A percentile compares a stretch with the other conserved stretches of the same genome.
phyloP scores from a whole-genome alignment of 371 early-diverging fungal genomes.

The Mortierella sp. region DNA sequence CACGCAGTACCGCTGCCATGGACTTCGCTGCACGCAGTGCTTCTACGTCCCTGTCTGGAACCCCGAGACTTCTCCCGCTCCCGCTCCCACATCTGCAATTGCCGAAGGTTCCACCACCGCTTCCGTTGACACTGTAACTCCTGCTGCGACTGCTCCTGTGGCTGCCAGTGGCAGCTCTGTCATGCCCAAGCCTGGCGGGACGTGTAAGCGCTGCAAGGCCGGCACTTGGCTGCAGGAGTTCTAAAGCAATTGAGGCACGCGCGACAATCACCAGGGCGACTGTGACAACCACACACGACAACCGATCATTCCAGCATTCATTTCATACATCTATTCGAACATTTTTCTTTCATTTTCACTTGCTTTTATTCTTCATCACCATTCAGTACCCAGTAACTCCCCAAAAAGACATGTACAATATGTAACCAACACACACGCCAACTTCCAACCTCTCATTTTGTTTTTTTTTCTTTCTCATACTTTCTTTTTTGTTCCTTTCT shows the following conservation, averaged over 20 bases:
- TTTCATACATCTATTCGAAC: neutral
- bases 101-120: neutral
- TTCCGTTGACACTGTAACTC: neutral
- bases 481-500: neutral
- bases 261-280: too few species aligned
- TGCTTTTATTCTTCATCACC: neutral
- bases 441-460: neutral
- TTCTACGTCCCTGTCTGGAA: conserved; percentile 43
- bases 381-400: neutral
- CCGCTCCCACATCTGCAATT: neutral
- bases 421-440: neutral
- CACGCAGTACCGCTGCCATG: conserved; percentile 36
- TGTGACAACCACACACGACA: neutral
- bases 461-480: neutral
- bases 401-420: neutral
- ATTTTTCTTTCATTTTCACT: neutral
- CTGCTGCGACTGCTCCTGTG: neutral
- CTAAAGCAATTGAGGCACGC: too few species aligned
- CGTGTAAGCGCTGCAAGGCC: conserved; percentile 42
- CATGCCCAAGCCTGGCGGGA: conserved; percentile 28
- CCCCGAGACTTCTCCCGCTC: neutral
- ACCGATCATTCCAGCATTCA: neutral
- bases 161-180: neutral
- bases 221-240: conserved; percentile 48
- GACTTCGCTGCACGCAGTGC: conserved; percentile 47